Percentiles rank a stretch among this genome's conserved stretches.
phyloP scores from a whole-genome alignment of 441 rosid genomes.

The Corymbia citriodora region DNA sequence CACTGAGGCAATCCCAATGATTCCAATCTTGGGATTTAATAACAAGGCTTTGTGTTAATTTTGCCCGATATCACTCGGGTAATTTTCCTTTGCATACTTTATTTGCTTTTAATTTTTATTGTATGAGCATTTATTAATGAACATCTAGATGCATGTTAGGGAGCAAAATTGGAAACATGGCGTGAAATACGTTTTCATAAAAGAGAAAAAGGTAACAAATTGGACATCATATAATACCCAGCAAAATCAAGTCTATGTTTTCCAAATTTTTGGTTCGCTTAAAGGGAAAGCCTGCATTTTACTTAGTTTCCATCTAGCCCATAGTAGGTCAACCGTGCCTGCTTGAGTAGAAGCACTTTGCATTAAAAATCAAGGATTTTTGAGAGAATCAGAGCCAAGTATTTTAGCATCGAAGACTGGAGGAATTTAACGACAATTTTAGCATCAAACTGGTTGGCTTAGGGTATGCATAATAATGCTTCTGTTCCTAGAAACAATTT shows the following conservation, averaged over 20 bases:
- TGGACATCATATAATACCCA: rapidly evolving
- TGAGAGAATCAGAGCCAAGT: neutral
- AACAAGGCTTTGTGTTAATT: neutral
- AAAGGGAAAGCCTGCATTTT: neutral
- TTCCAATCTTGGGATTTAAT: neutral
- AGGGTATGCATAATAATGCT: neutral
- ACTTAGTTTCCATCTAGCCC: neutral
- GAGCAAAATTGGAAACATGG: neutral
- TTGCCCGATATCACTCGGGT: neutral
- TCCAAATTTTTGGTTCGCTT: neutral
- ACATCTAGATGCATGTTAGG: neutral
- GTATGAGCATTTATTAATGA: neutral
- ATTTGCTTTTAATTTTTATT: neutral
- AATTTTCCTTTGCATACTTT: neutral
- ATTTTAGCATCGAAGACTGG: neutral
- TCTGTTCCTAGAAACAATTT: too few relatives aligned
- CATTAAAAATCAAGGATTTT: neutral
- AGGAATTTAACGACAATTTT: neutral
- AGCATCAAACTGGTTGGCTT: neutral
- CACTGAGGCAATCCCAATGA: neutral
- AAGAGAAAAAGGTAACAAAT: neutral
- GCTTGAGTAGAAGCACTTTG: neutral
- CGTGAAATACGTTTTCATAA: neutral
- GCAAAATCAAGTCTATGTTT: neutral
- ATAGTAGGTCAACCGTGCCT: neutral